Evolutionary conservation across 192 early-diverging fungal species (phyloP).

Genomic region (Umbelopsis sp.): DNA sequence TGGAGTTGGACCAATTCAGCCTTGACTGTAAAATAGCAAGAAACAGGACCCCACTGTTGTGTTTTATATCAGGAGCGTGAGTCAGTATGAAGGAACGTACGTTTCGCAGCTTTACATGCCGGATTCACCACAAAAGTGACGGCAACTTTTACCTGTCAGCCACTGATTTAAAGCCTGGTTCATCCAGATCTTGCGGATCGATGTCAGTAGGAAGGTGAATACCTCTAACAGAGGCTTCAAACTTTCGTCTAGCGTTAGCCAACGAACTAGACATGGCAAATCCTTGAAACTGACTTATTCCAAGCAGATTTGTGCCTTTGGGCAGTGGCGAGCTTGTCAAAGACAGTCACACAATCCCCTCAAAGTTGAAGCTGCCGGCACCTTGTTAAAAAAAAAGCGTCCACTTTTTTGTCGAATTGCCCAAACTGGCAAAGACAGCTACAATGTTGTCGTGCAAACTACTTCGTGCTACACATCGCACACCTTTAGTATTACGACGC

Average conservation of each 20-base stretch:
- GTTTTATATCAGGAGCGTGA: too few relatives aligned
- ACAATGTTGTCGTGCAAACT: slow-evolving; percentile 11
- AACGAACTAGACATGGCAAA: neutral
- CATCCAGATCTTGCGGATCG: slow-evolving; percentile 3
- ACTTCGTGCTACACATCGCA: neutral
- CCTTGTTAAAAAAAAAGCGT: neutral
- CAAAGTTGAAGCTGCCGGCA: neutral
- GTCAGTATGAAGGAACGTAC: too few relatives aligned
- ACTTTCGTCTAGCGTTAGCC: slow-evolving; percentile 14
- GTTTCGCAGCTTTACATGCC: too few relatives aligned
- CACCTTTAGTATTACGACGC: neutral
- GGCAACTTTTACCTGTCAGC: slow-evolving; percentile 1
- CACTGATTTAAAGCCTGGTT: slow-evolving; percentile 5
- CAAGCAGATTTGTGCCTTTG: too few relatives aligned
- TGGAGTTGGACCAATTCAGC: slow-evolving; percentile 34
- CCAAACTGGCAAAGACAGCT: neutral
- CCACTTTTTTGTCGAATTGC: neutral
- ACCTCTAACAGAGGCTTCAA: slow-evolving; percentile 4
- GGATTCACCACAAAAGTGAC: too few relatives aligned
- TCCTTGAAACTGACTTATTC: neutral
- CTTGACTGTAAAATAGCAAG: slow-evolving; percentile 47
- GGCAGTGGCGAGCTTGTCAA: neutral
- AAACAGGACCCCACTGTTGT: slow-evolving; percentile 37
- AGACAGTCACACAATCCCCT: neutral
- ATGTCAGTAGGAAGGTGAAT: slow-evolving; percentile 7